Evolutionary conservation across 208 protist genomes (phyloP), one percentile per base, ranked within the genome.

Genomic region (Lotmaria passim): DNA sequence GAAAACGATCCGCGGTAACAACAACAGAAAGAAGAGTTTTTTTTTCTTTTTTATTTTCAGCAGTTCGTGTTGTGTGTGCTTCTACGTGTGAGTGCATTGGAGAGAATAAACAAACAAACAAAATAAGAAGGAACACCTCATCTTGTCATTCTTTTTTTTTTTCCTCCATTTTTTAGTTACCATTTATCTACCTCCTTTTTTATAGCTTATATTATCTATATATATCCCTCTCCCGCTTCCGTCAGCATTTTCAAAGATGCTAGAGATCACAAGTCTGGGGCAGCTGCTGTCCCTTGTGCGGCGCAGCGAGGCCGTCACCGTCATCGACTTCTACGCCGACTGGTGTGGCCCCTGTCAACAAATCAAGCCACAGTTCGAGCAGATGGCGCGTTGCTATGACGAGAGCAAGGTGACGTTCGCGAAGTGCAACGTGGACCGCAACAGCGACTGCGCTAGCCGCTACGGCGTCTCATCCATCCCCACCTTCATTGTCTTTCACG

Each of bases 311-410:
- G 48, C 62, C 21, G 72, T 94, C 39, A 86, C 89, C 33, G 87
- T 97, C 11, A 74, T 98, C 2, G 82, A 96, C 48, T 96, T 97
- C 63, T 95, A 93, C 71, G 89, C 92, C 7, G 86, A 88, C 59
- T 96, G 91, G 94, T 96, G 91, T 51, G 91, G 94, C 10, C 89
- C 94, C 7, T 96, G 94, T 65, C 72, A 93, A 63, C 34, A 52
- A 30, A 82, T 96, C 28, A 88, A 87, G 55, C 87, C 90, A 3
- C 57, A 82, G 66, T 97, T 85, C 61, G 81, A 85, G 46, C 66
- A 66, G 31, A 67, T 96, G 75, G 61, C 77, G 15, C 53, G 81
- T 34, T 73, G 74, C 53, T 89, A 88, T 64, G 82, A 87, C 51
- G 34, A 60, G 11, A 38, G 14, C 46, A 75, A 82, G 43, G 86